Evolutionary conservation across 768 basidiomycete genomes (phyloP), one percentile per base, ranked within the genome.

Genomic region (Tricholoma flavovirens): DNA sequence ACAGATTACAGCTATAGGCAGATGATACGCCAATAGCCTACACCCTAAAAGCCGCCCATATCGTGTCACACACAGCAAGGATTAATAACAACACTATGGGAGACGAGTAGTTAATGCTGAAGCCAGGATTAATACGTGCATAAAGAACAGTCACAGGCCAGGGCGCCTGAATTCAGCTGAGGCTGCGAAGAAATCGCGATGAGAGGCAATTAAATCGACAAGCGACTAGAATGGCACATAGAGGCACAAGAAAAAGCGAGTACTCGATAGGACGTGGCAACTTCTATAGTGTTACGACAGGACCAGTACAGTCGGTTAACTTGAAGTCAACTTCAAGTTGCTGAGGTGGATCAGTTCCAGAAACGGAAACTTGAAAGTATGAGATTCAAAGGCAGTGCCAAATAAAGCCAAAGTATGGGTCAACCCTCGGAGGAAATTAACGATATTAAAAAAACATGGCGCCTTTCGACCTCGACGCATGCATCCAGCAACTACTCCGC

Each of bases 391-490:
- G 60, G 36, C 55, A 60, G 24, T 60, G 66, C 62, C 73, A 75
- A 77, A 66, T 62, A 74, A 6, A 33, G 45, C 45, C 72, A 77
- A 77, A 75, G 42, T 11, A 62, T 54, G 63, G 69, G 71, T 72
- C 66, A 70, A 48, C 24, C 24, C 6, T 21, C 17, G 15, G 15
- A 29, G 15, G 29, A 26, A 26, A 5, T n/a, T 48, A 7, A 30
- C 15, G 15, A 59, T 49, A 54, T 59, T 54, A 58, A 55, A 53
- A 24, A 53, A 62, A 46, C 67, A 81, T 81, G 80, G 79, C 79
- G 55, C 80, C 90, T 67, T 96, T 98, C 79, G 92, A 98, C 79
- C 87, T 98, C 68, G 94, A 98, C 78, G 92, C 91, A 59, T 98
- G 94, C 72, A 98, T 98, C 67, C 77, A 88, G 65, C 90, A 94